Evolutionary conservation across 2,329 filamentous ascomycete genomes (phyloP), one percentile per base, ranked within the genome.

Genomic region (Arthrocladium fulminans): DNA sequence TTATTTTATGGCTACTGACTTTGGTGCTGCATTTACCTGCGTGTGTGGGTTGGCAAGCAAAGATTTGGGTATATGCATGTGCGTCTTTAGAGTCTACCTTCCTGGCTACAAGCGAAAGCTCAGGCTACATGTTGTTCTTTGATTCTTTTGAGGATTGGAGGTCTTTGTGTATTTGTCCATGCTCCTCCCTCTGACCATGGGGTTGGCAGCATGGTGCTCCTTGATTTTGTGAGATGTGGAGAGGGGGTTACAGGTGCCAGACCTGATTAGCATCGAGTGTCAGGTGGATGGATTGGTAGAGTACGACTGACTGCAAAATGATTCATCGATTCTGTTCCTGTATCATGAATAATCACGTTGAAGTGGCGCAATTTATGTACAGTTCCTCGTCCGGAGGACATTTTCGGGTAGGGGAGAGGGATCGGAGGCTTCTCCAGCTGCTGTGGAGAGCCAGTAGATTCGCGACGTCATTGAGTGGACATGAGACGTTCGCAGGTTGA

Each of bases 91-190:
- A 24, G 17, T 10, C 37, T 24, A 32, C 27, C 20, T 44, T 44
- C 12, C n/a, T 25, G 7, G 20, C 39, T 25, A 10, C 12, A 23
- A 41, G 39, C 39, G 22, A 23, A 25, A 41, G 39, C 39, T 41
- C 12, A 13, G 22, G 10, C 39, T 41, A 35, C 39, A 24, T 44
- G 15, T 29, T 44, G 15, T 44, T 27, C 15, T 44, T 19, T 22
- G 25, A 45, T 30, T 17, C 12, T 15, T 45, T 45, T 20, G 27
- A 23, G 39, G 20, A 35, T 39, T 25, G 43, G 44, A 38, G 44
- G 44, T 23, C 22, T 17, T 39, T 47, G 32, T 34, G 22, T 47
- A 39, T 47, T 39, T 47, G 44, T 47, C 38, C 20, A 47, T 47
- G 39, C 19, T 22, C n/a, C n/a, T n/a, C 35, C 22, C 22, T 42